Evolutionary conservation across 345 rosid genomes (phyloP).

Genomic region (Carallia brachiata): DNA sequence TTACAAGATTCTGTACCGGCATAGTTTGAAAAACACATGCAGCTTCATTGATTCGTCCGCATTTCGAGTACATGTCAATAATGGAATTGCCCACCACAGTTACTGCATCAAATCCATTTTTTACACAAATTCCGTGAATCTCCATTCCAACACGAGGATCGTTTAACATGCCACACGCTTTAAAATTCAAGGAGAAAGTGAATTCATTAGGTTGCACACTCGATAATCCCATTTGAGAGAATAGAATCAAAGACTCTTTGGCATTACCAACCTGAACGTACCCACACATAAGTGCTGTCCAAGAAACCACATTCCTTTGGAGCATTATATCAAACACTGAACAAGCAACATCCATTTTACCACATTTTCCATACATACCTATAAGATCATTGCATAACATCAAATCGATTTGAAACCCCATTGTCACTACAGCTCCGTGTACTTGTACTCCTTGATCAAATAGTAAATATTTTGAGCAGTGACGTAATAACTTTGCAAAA

Average conservation of each 20-base stretch:
- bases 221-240: slow-evolving; percentile 44
- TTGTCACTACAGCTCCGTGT: slow-evolving; percentile 45
- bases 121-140: slow-evolving; percentile 58
- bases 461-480: slow-evolving; percentile 47
- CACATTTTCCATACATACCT: slow-evolving; percentile 62
- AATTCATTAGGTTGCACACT: slow-evolving; percentile 65
- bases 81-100: slow-evolving; percentile 73
- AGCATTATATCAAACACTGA: slow-evolving; percentile 66
- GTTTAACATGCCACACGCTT: slow-evolving; percentile 61
- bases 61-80: slow-evolving; percentile 78
- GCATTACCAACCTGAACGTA: slow-evolving; percentile 45
- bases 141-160: slow-evolving; percentile 50
- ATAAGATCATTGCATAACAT: slow-evolving; percentile 52
- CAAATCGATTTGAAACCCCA: slow-evolving; percentile 43
- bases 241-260: slow-evolving; percentile 39
- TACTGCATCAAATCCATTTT: slow-evolving; percentile 46
- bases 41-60: slow-evolving; percentile 62
- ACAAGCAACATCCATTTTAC: slow-evolving; percentile 39
- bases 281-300: slow-evolving; percentile 88
- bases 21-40: slow-evolving; percentile 44
- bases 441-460: slow-evolving; percentile 56
- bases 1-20: slow-evolving; percentile 50
- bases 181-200: slow-evolving; percentile 67
- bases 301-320: slow-evolving; percentile 68
- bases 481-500: slow-evolving; percentile 44